phyloP scores from a whole-genome alignment of 345 rosid genomes.

The Mallotus nudiflorus region DNA sequence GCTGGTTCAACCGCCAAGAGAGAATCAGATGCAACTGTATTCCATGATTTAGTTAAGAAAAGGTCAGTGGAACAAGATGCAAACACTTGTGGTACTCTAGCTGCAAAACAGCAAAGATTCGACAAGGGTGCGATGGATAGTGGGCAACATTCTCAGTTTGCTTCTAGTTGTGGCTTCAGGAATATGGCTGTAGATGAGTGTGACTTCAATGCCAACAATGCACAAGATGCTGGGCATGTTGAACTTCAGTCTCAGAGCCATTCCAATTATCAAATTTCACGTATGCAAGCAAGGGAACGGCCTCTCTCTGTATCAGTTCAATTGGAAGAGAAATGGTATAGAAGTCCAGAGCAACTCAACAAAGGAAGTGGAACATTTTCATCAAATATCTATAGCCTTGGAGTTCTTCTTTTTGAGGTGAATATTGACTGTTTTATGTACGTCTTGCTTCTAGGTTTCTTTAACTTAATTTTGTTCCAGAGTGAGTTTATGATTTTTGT shows the following conservation, averaged over 20 bases:
- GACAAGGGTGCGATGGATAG: constrained; percentile 24
- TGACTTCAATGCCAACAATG: constrained; percentile 25
- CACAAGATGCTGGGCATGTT: constrained; percentile 32
- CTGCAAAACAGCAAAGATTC: constrained; percentile 46
- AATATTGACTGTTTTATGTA: constrained; percentile 1
- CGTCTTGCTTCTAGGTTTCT: constrained; percentile 2
- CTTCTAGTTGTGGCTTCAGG: constrained; percentile 28
- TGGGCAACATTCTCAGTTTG: constrained; percentile 25
- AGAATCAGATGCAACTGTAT: constrained; percentile 23
- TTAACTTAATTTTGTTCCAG: not conserved
- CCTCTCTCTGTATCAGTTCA: constrained; percentile 31
- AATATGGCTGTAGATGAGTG: constrained; percentile 28
- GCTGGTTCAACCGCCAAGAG: constrained; percentile 47
- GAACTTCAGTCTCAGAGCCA: constrained; percentile 32
- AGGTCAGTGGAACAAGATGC: constrained; percentile 37
- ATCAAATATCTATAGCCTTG: constrained; percentile 69
- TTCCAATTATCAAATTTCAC: constrained; percentile 22
- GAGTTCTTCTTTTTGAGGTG: constrained; percentile 85
- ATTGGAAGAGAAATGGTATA: constrained; percentile 67
- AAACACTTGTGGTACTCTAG: constrained; percentile 16
- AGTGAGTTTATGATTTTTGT: not conserved
- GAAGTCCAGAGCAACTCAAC: constrained; percentile 56
- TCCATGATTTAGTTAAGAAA: constrained; percentile 42
- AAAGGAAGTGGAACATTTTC: constrained; percentile 42
- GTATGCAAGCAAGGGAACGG: constrained; percentile 26